These are phyloP conservation scores for Fusarium illudens DNA, from an alignment of 2,329 filamentous ascomycete genomes.

Conservation along the genomic window DNA sequence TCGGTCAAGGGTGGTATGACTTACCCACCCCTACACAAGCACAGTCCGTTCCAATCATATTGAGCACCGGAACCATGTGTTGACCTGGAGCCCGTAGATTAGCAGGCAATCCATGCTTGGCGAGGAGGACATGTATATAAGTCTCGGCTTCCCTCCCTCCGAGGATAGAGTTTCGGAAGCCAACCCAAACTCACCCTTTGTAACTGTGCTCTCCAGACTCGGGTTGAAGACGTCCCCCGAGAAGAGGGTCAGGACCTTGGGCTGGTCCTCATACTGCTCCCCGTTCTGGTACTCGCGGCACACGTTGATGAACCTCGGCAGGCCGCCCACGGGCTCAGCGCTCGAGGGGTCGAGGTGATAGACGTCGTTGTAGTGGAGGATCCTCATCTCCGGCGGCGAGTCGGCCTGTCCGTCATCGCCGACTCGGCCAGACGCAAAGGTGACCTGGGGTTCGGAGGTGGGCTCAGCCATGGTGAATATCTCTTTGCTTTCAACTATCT, in stretches of 20 bases:
- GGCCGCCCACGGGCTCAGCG: constrained; percentile 83
- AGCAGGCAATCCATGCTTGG: neutral
- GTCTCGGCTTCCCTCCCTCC: neutral
- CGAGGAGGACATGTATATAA: constrained; percentile 1
- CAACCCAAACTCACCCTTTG: constrained; percentile 69
- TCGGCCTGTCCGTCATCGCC: constrained; percentile 23
- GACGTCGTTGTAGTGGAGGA: constrained; percentile 93
- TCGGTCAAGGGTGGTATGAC: constrained; percentile 26
- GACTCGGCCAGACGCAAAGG: constrained; percentile 39
- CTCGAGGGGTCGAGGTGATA: constrained; percentile 84
- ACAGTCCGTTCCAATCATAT: constrained; percentile 77
- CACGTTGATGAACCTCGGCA: constrained; percentile 81
- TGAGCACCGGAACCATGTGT: constrained; percentile 90
- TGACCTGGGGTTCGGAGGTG: constrained; percentile 43
- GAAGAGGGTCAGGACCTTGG: constrained; percentile 79
- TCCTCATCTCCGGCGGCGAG: constrained; percentile 71
- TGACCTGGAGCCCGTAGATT: constrained; percentile 56
- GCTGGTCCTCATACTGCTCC: constrained; percentile 67
- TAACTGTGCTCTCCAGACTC: constrained; percentile 86
- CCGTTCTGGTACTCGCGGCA: constrained; percentile 77
- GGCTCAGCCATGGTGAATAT: constrained; percentile 30
- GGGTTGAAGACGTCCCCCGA: constrained; percentile 95
- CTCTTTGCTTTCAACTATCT: neutral
- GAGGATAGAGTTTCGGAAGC: neutral
- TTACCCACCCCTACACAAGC: constrained; percentile 80